A percentile compares a stretch with the other conserved stretches of the same genome.
These are phyloP conservation scores for Cubamyces lactineus DNA, from an alignment of 768 basidiomycete genomes.

Conservation along the genomic window DNA sequence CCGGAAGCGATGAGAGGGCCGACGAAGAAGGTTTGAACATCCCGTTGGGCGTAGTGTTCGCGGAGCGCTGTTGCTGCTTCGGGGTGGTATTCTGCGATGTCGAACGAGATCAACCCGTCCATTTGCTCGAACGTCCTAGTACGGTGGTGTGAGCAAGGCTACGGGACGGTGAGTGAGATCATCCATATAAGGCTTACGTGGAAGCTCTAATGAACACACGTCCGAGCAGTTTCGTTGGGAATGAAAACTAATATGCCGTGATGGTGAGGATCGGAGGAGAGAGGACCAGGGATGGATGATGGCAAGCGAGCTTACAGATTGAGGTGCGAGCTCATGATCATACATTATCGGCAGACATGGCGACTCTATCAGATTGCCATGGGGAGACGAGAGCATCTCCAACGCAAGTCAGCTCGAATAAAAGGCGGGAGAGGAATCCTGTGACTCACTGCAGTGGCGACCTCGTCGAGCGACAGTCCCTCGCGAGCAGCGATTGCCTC, in stretches of 20 bases:
- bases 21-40: slow-evolving; percentile 13
- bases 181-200: background rate
- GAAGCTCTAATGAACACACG: background rate
- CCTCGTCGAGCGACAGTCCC: background rate
- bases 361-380: slow-evolving; percentile 3
- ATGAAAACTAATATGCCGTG: background rate
- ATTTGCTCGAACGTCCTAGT: background rate
- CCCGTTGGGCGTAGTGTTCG: slow-evolving; percentile 5
- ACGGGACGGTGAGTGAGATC: background rate
- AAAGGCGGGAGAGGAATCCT: background rate
- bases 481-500: background rate
- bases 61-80: background rate
- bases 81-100: background rate
- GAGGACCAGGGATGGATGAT: background rate
- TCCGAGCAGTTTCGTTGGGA: background rate
- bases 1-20: slow-evolving; percentile 20
- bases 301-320: slow-evolving; percentile 7
- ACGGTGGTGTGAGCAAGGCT: background rate
- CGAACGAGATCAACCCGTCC: slow-evolving; percentile 1
- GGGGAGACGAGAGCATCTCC: background rate
- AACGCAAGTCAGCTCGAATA: background rate
- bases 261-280: background rate
- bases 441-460: background rate
- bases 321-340: slow-evolving; percentile 24
- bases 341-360: slow-evolving; percentile 28